A percentile compares a stretch with the other conserved stretches of the same genome.
Evolutionary conservation across 163 green algal genomes (phyloP).

Genomic region (Dunaliella salina): DNA sequence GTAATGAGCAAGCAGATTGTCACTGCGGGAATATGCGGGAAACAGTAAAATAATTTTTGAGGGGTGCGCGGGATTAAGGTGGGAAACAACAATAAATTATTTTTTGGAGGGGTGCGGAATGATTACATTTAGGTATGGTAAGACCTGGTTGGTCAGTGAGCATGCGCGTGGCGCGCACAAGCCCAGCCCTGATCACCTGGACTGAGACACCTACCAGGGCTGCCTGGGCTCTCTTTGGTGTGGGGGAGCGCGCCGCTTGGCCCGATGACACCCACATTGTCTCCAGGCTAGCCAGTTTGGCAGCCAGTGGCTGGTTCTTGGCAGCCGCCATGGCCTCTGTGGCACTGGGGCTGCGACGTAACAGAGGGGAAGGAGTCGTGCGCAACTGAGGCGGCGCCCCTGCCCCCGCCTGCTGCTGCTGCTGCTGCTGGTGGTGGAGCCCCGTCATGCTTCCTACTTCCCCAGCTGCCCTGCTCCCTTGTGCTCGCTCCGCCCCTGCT

Average conservation of each 20-base stretch:
- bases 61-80: too few relatives aligned
- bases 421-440: background rate
- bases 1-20: too few relatives aligned
- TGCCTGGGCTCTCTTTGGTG: background rate
- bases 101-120: too few relatives aligned
- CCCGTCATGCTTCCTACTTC: too few relatives aligned
- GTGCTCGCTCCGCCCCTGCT: background rate
- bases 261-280: slow-evolving; percentile 14
- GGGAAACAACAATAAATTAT: too few relatives aligned
- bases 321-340: background rate
- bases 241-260: slow-evolving; percentile 9
- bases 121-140: too few relatives aligned
- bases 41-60: too few relatives aligned
- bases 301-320: background rate
- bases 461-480: background rate
- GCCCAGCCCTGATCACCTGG: too few relatives aligned
- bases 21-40: too few relatives aligned
- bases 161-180: too few relatives aligned
- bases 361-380: background rate
- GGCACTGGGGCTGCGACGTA: background rate
- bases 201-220: background rate
- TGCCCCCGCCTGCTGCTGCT: background rate
- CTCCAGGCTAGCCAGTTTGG: slow-evolving; percentile 12
- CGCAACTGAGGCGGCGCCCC: too few relatives aligned
- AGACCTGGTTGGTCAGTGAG: too few relatives aligned